These are phyloP conservation scores for Kodamaea derodonti DNA, from an alignment of 1,139 yeast species.

Conservation along the genomic window DNA sequence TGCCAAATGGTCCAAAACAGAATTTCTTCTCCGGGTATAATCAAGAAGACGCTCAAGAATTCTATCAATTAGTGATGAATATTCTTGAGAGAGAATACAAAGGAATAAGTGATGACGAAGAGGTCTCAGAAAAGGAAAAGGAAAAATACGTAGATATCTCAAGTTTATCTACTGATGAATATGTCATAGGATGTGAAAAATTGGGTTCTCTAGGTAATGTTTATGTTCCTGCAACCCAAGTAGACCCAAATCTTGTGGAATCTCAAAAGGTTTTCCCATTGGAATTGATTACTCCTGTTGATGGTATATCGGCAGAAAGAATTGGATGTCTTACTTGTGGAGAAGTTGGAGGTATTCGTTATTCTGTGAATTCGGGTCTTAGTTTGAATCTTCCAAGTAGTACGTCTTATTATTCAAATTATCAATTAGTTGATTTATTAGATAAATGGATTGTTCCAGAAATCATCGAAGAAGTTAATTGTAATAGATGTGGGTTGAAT, in stretches of 20 bases:
- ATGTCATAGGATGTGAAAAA: constrained; percentile 44
- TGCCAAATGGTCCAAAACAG: constrained; percentile 78
- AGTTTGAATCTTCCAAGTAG: constrained; percentile 60
- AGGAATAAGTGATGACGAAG: constrained; percentile 12
- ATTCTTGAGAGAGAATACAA: constrained; percentile 67
- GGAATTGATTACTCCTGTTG: constrained; percentile 78
- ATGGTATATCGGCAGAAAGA: constrained; percentile 81
- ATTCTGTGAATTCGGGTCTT: constrained; percentile 76
- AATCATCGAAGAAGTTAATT: constrained; percentile 86
- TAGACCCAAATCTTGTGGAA: constrained; percentile 58
- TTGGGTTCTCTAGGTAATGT: constrained; percentile 59
- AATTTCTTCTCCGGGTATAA: constrained; percentile 77
- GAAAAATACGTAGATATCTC: not conserved
- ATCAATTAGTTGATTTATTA: constrained; percentile 54
- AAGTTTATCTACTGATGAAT: constrained; percentile 15
- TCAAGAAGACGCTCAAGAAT: constrained; percentile 95
- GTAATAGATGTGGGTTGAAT: constrained; percentile 80
- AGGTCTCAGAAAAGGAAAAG: constrained; percentile 11
- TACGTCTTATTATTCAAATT: constrained; percentile 34
- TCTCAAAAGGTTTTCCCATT: constrained; percentile 46
- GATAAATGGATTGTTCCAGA: constrained; percentile 77
- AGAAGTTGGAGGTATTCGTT: constrained; percentile 87
- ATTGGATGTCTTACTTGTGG: constrained; percentile 89
- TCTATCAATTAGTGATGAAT: constrained; percentile 74
- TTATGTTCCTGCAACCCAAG: constrained; percentile 67